These are phyloP conservation scores for Tuber calosporum DNA, from an alignment of 495 filamentous ascomycete species.

Conservation along the genomic window DNA sequence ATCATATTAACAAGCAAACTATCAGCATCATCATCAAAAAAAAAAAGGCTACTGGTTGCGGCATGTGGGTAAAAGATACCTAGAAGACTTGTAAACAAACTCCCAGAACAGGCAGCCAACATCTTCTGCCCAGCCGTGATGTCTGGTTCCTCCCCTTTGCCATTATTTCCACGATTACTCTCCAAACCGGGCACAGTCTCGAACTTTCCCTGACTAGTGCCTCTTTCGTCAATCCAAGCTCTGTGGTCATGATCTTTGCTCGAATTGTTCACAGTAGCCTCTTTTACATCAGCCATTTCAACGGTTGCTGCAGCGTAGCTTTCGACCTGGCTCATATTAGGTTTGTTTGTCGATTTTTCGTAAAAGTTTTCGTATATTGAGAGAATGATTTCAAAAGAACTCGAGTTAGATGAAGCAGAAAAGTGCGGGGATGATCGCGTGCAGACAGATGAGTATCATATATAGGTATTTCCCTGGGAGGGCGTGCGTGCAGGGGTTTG, in stretches of 20 bases:
- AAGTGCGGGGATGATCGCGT: background rate
- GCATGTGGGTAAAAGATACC: slow-evolving; percentile 51
- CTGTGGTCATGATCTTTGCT: background rate
- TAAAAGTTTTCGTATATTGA: background rate
- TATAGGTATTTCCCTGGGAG: background rate
- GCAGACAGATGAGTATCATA: background rate
- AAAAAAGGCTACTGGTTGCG: background rate
- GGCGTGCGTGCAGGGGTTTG: background rate
- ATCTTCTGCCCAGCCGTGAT: slow-evolving; percentile 82
- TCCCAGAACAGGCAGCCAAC: slow-evolving; percentile 85
- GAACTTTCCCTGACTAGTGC: background rate
- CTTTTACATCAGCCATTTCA: background rate
- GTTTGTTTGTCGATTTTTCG: background rate
- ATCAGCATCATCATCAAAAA: background rate
- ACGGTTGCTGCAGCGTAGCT: background rate
- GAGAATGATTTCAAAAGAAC: background rate
- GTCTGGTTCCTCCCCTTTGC: slow-evolving; percentile 47
- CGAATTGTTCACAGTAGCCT: background rate
- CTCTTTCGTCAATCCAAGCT: background rate
- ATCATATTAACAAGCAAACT: slow-evolving; percentile 40
- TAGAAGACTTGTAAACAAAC: slow-evolving; percentile 77
- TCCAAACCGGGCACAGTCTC: background rate
- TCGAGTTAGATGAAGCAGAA: background rate
- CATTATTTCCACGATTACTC: background rate
- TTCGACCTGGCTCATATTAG: background rate